Base-by-base conservation (phyloP, 2,329 filamentous ascomycete genomes). In the Talaromyces sp. region DNA sequence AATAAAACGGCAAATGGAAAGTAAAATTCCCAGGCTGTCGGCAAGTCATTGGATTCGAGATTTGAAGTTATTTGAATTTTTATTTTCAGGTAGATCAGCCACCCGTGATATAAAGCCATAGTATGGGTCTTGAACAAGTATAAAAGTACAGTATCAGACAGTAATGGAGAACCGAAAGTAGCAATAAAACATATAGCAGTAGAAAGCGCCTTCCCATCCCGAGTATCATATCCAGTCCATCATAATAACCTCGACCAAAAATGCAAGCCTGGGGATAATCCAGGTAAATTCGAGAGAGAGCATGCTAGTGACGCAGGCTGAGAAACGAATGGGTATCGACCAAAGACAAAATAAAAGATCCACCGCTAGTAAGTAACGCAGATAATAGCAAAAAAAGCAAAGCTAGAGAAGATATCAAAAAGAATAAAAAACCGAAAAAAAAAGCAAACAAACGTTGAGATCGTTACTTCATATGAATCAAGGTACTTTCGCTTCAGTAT, bases 161-260 rank as follows among this genome's bases (percentile, higher is more conserved):
- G 24, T 9, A 9, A 27, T 27, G 24, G 9, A 27, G 24, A 27
- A 45, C 42, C 53, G 52, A 19, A 29, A 47, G 40, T 47, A 53
- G 47, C 46, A 49, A 33, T 54, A 56, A 32, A 32, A 20, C 27
- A 49, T 53, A 54, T 30, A 24, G 19, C 6, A 17, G 19, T 10
- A 17, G 17, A 22, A 44, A 60, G 59, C 58, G 58, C 58, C 56
- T 45, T 49, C 53, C 53, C 51, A 32, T 55, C 39, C 32, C 2
- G 33, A 52, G 29, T 17, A 32, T 29, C 19, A 35, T 41, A 51
- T 43, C 49, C 46, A 39, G 50, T 37, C 44, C 36, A 32, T 57
- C 27, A 52, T 52, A 41, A 24, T 40, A 29, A 36, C n/a, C 39
- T 29, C 44, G 36, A 41, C 37, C 30, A 17, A 27, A 40, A 40